Base-by-base conservation (phyloP, 1,284 basidiomycete genomes). In the Puccinia polysora region DNA sequence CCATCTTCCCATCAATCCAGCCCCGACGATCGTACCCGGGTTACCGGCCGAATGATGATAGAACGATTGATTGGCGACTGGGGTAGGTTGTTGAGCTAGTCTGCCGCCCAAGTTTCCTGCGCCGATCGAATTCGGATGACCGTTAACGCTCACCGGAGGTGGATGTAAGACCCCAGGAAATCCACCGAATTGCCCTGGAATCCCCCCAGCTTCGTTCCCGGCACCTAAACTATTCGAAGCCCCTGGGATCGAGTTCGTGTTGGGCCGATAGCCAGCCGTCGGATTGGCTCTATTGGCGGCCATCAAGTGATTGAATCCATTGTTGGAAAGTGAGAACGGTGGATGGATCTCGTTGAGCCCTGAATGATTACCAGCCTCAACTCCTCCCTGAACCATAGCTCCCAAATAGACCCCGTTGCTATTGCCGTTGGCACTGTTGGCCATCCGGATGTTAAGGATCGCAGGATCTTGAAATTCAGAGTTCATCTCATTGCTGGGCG, bases 401-500 rank as follows among this genome's bases (percentile, higher is more conserved):
- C 28, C 28, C 6, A 56, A 45, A 56, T 58, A 69, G 25, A 20
- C 53, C 28, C 55, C 52, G 18, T 18, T 20, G 36, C 18, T 30
- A 36, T 25, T 20, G 23, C 32, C 34, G 8, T 18, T 12, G 28
- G 23, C 28, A 34, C 59, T 69, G 18, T 56, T 58, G 10, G 56
- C 68, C 56, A 70, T 53, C 8, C 68, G 43, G 30, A 70, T 62
- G 58, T 70, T 70, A 25, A 70, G 43, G 32, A 70, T 70, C 15
- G 68, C 68, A 5, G 68, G 68, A 32, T 70, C 68, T 49, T 62
- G 47, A 30, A 62, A 70, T 50, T 70, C 68, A 4, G 45, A 40
- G 43, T 43, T 25, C 65, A 53, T 47, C 2, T 60, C 40, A 36
- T 49, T 47, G 10, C 23, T 47, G 12, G 53, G 25, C 2, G 52